Evolutionary conservation across 306 rosid genomes (phyloP).

Genomic region (Ormosia emarginata): DNA sequence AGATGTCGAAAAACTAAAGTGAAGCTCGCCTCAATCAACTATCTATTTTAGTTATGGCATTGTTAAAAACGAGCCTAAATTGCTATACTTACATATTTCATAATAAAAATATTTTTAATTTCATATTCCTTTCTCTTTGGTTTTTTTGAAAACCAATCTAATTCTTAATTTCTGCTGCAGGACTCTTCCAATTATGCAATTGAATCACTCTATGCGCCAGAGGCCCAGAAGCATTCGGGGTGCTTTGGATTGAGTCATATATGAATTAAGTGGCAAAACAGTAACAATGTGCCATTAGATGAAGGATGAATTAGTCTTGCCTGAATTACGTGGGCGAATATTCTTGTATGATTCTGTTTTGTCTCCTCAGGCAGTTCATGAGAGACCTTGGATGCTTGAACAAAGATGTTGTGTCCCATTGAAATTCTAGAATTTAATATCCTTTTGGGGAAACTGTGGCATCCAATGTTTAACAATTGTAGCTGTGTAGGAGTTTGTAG

Average conservation of each 20-base stretch:
- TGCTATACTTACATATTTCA: neutral
- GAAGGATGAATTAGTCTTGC: slow-evolving; percentile 10
- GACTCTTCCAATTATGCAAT: neutral
- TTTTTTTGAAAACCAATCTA: neutral
- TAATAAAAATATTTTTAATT: neutral
- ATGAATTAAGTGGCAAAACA: neutral
- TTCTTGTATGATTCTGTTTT: slow-evolving; percentile 41
- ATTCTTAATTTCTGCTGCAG: neutral
- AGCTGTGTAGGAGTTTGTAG: neutral
- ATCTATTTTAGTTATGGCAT: neutral
- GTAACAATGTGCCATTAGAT: slow-evolving; percentile 3
- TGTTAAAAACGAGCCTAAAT: neutral
- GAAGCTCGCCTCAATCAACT: neutral
- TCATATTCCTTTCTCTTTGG: neutral
- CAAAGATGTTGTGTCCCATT: slow-evolving; percentile 27
- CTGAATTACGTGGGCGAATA: slow-evolving; percentile 35
- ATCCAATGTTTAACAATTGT: slow-evolving; percentile 14
- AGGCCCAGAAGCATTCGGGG: neutral
- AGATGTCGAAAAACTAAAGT: neutral
- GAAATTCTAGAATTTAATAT: slow-evolving; percentile 31
- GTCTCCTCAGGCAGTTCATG: slow-evolving; percentile 28
- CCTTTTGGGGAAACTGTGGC: slow-evolving; percentile 6
- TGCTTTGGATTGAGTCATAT: slow-evolving; percentile 22
- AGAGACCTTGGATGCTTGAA: slow-evolving; percentile 33
- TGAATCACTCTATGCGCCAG: slow-evolving; percentile 17